phyloP scores from a whole-genome alignment of 176 grass and related monocot genomes.

The Oryza punctata region DNA sequence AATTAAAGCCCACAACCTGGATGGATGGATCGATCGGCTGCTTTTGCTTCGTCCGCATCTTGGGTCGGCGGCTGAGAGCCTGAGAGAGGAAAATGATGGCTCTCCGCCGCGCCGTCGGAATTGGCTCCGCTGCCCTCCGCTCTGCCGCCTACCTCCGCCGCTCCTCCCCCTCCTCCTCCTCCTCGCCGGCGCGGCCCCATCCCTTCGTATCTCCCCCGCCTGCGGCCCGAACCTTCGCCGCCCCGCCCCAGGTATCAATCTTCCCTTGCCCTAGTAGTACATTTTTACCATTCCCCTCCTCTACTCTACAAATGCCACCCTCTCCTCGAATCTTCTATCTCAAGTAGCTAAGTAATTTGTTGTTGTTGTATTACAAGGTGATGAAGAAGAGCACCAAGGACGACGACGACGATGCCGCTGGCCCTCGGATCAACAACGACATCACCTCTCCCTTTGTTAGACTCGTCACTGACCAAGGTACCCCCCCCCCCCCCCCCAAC shows the following conservation, averaged over 20 bases:
- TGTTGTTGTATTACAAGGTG: neutral
- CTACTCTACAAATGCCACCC: neutral
- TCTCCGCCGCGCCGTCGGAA: constrained; percentile 35
- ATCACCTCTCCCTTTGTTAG: constrained; percentile 46
- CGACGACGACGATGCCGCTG: neutral
- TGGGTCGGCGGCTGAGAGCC: too few relatives aligned
- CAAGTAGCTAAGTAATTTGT: too few relatives aligned
- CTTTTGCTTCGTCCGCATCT: too few relatives aligned
- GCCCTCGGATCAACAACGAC: constrained; percentile 40
- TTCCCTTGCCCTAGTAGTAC: neutral
- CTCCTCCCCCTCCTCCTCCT: neutral
- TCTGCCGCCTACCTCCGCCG: constrained; percentile 29
- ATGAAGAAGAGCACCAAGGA: constrained; percentile 42
- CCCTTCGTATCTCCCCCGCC: neutral
- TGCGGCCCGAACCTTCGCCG: constrained; percentile 38
- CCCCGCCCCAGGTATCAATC: constrained; percentile 18
- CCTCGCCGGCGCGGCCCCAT: neutral
- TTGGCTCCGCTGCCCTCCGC: constrained; percentile 15
- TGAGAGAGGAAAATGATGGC: constrained; percentile 1
- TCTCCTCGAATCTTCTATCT: too few relatives aligned
- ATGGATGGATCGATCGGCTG: too few relatives aligned
- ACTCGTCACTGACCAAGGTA: constrained; percentile 38
- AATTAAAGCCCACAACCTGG: too few relatives aligned
- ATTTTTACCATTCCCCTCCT: neutral
- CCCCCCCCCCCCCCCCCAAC: too few relatives aligned